Evolutionary conservation across 208 protist genomes (phyloP), one percentile per base, ranked within the genome.

Genomic region (Trypanosoma congolense): DNA sequence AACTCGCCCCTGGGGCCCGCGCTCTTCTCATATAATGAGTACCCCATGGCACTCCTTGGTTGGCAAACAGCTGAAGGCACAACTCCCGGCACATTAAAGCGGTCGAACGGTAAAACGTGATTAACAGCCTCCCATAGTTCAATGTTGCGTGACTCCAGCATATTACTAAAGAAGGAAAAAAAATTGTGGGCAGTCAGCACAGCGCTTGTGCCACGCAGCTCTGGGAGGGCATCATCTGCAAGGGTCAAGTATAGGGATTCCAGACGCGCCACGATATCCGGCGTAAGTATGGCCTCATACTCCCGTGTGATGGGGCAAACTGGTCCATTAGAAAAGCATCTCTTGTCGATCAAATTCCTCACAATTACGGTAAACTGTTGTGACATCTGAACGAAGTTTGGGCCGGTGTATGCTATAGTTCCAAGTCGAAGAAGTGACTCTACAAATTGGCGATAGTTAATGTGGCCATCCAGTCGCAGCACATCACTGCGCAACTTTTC

Each of bases 401-500:
- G 51, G 1, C 80, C 83, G 28, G 77, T 69, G 45, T 61, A 81
- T 44, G 81, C 79, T 12, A 59, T 30, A 40, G 72, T 54, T 21
- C 79, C 56, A 1, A 94, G 51, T 8, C 90, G 81, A 9, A 96
- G 62, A 22, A 93, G 56, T 48, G 63, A 65, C 70, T 96, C 87
- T 28, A 75, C 73, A 68, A 93, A 96, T 47, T 87, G 75, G 9
- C 84, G 61, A 56, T 90, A 96, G 69, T 83, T 83, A 8, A 95
- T 29, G 21, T 40, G 64, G 4, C 81, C 82, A 1, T 75, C 60
- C 4, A 80, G 55, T 1, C 54, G 33, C 54, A 70, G 57, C 40
- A 87, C 21, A 26, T 50, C 30, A 36, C n/a, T 44, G 31, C 30
- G 26, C 19, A 47, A 53, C 30, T 55, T 29, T 4, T 16, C 16